phyloP scores from a whole-genome alignment of 768 basidiomycete genomes.

The Pulveroboletus sp. region DNA sequence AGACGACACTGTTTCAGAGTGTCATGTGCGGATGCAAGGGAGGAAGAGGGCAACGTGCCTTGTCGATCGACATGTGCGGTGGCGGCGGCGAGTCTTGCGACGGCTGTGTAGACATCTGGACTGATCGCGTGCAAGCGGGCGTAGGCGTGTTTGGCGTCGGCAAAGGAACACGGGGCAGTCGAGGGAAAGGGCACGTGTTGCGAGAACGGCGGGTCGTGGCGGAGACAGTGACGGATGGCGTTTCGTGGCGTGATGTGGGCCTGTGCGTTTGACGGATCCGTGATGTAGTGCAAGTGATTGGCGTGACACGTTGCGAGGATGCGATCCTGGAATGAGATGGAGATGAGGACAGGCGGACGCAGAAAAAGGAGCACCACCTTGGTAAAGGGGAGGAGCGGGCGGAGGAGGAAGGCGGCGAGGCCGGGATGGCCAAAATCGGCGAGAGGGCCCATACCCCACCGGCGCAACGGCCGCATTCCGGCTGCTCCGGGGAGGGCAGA shows the following conservation, averaged over 20 bases:
- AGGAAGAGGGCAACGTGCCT: constrained; percentile 33
- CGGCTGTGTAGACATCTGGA: constrained; percentile 35
- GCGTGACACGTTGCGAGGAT: constrained; percentile 76
- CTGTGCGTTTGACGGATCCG: constrained; percentile 73
- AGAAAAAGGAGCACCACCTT: constrained; percentile 49
- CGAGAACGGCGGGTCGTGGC: constrained; percentile 13
- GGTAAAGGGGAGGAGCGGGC: constrained; percentile 63
- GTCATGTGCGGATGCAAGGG: constrained; percentile 3
- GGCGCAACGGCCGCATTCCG: constrained; percentile 64
- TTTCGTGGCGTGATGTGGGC: constrained; percentile 72
- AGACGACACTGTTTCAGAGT: constrained; percentile 44
- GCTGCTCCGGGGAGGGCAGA: constrained; percentile 55
- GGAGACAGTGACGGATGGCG: constrained; percentile 55
- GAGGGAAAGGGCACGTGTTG: constrained; percentile 20
- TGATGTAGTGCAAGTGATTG: constrained; percentile 56
- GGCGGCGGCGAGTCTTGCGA: constrained; percentile 34
- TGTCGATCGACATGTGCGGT: constrained; percentile 41
- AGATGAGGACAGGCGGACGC: not conserved
- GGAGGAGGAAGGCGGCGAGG: constrained; percentile 65
- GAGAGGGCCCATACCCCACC: constrained; percentile 76
- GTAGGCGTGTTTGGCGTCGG: constrained; percentile 31
- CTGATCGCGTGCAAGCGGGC: constrained; percentile 28
- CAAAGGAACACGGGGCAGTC: constrained; percentile 33
- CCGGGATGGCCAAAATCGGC: constrained; percentile 51
- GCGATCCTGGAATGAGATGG: constrained; percentile 52